Evolutionary conservation across 1,284 basidiomycete species (phyloP), one percentile per base, ranked within the genome.

Genomic region (Papiliotrema fonsecae): DNA sequence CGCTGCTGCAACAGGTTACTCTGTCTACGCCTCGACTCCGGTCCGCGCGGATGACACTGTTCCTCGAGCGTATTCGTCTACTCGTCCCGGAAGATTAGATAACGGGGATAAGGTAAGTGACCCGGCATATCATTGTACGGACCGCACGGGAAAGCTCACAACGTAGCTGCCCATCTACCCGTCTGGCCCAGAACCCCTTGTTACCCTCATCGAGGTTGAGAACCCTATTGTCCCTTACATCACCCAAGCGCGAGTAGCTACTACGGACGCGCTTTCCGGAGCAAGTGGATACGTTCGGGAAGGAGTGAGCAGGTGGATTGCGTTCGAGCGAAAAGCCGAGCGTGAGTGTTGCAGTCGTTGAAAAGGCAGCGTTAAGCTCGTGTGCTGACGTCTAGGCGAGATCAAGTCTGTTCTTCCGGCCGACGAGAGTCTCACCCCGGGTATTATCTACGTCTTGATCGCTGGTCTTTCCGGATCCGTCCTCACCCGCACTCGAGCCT

Each of bases 381-480:
- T n/a, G n/a, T n/a, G 27, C 35, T 37, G 26, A n/a, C n/a, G 10
- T 44, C 13, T 40, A 92, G 89, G 77, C 52, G 83, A 88, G 53
- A 77, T 94, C 39, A 92, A 91, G 72, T 80, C 84, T 5, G 80
- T 96, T 60, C 75, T 88, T 22, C 82, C 87, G 1, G 79, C 82
- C 1, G 78, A 85, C 45, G 92, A 97, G 75, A 77, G 83, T 1
- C 79, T 96, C 32, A 91, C 85, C 6, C 92, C 92, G 1, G 88
- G 86, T 18, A 67, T 86, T 11, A 83, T 93, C 51, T 93, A 92
- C 75, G 84, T 90, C 48, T 88, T 89, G 41, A 82, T 97, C 34
- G 84, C 88, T 1, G 84, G 88, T 3, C 82, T 97, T 40, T 86
- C 87, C 0, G 88, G 87, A 1, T 88, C 88, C 49, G 85, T 97